Conservation (phyloP, 2,329 filamentous ascomycete species). For the Pyricularia pennisetigena region DNA sequence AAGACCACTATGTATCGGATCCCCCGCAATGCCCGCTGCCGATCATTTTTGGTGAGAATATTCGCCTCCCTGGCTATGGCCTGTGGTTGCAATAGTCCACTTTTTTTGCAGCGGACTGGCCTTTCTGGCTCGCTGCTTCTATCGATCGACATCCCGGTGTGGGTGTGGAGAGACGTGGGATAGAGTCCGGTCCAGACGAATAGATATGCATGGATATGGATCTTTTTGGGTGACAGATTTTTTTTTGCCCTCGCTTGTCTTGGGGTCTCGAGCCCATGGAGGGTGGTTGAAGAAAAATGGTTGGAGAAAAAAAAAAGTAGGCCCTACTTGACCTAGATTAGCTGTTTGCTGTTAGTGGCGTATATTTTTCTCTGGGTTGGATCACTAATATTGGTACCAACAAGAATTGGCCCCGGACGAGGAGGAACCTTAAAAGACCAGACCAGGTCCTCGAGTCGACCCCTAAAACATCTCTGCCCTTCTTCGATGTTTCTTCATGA, state of each 20-base stretch:
- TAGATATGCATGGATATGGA: background rate
- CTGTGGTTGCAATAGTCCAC: background rate
- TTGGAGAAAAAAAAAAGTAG: background rate
- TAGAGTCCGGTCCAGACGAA: background rate
- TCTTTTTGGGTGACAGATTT: background rate
- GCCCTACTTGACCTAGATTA: background rate
- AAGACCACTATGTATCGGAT: background rate
- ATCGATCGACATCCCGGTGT: background rate
- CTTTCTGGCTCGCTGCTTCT: background rate
- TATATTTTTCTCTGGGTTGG: background rate
- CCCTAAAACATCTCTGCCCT: background rate
- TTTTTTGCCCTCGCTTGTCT: background rate
- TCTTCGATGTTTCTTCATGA: background rate
- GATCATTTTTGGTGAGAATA: background rate
- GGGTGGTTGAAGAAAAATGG: background rate
- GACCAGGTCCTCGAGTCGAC: background rate
- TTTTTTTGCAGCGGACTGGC: background rate
- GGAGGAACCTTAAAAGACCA: background rate
- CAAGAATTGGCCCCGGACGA: background rate
- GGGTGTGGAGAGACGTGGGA: background rate
- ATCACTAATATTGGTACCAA: background rate
- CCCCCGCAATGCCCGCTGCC: background rate
- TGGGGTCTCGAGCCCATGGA: background rate
- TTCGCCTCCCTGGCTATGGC: background rate
- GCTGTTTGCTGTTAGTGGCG: background rate